Percentiles rank a stretch among this genome's conserved stretches.
These are phyloP conservation scores for Keithomyces neogunnii DNA, from an alignment of 2,329 filamentous ascomycete genomes.

Conservation along the genomic window DNA sequence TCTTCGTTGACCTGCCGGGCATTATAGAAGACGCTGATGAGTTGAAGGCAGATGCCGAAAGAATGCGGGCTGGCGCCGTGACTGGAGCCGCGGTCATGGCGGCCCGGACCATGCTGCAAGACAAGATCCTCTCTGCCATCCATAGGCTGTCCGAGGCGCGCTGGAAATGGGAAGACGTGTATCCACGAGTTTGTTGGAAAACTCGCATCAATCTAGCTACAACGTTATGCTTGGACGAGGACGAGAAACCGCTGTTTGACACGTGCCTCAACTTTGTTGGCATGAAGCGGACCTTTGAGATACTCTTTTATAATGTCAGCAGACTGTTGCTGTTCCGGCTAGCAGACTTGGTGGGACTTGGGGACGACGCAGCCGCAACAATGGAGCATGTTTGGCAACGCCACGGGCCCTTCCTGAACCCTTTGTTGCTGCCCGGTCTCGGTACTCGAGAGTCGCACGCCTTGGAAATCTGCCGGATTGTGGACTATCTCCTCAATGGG, in stretches of 20 bases:
- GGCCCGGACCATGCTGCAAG: background rate
- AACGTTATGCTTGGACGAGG: slow-evolving; percentile 4
- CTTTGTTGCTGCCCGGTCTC: slow-evolving; percentile 3
- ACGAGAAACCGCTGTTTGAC: slow-evolving; percentile 5
- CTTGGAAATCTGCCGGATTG: slow-evolving; percentile 7
- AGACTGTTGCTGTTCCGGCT: slow-evolving; percentile 3
- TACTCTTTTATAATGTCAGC: slow-evolving; percentile 6
- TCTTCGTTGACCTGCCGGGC: slow-evolving; percentile 8
- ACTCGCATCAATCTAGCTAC: slow-evolving; percentile 2
- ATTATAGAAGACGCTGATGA: slow-evolving; percentile 4
- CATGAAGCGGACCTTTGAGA: slow-evolving; percentile 6
- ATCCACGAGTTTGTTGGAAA: slow-evolving; percentile 6
- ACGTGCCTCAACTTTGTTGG: slow-evolving; percentile 6
- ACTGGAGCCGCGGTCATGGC: background rate
- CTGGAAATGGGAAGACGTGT: slow-evolving; percentile 7
- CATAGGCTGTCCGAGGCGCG: slow-evolving; percentile 1
- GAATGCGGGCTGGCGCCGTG: background rate
- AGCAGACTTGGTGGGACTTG: slow-evolving; percentile 1
- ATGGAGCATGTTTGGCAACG: slow-evolving; percentile 3
- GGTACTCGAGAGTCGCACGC: slow-evolving; percentile 2
- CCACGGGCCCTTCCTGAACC: slow-evolving; percentile 6
- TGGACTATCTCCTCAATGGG: slow-evolving; percentile 6
- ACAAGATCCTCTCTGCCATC: slow-evolving; percentile 2
- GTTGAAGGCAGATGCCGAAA: slow-evolving; percentile 3
- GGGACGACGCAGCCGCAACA: background rate